A percentile compares a stretch with the other conserved stretches of the same genome.
phyloP scores from a whole-genome alignment of 139 green algal genomes.

The Tetraselmis chui region DNA sequence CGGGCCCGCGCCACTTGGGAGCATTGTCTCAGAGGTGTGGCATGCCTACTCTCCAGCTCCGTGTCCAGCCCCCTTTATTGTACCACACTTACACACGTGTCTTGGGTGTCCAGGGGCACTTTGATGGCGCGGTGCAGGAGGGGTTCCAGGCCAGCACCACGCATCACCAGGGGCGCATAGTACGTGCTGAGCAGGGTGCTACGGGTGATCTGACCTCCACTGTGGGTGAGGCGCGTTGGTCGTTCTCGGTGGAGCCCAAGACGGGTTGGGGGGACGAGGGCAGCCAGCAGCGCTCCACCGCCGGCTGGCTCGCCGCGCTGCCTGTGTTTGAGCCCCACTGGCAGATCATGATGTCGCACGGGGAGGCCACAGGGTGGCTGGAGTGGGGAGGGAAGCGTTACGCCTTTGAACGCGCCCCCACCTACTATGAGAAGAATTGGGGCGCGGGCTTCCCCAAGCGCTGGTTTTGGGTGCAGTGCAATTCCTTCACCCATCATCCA shows the following conservation, averaged over 20 bases:
- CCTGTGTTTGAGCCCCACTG: constrained; percentile 96
- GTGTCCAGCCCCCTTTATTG: too few species aligned
- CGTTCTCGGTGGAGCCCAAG: constrained; percentile 50
- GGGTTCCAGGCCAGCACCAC: constrained; percentile 68
- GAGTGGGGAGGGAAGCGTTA: constrained; percentile 74
- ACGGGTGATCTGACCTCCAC: constrained; percentile 38
- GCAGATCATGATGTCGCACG: constrained; percentile 32
- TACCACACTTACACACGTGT: too few species aligned
- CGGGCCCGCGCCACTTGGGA: constrained; percentile 2
- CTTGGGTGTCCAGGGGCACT: constrained; percentile 37
- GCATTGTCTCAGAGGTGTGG: constrained; percentile 20
- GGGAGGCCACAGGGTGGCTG: constrained; percentile 71
- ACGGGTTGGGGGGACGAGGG: constrained; percentile 67
- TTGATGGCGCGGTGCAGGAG: constrained; percentile 43
- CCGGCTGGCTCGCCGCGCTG: constrained; percentile 86
- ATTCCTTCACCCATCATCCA: too few species aligned
- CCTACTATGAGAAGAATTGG: constrained; percentile 93
- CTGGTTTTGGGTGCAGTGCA: constrained; percentile 94
- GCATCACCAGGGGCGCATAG: constrained; percentile 58
- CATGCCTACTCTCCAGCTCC: too few species aligned
- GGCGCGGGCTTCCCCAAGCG: constrained; percentile 86
- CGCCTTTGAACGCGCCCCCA: constrained; percentile 42
- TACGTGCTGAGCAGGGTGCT: constrained; percentile 42
- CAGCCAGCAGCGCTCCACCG: constrained; percentile 63
- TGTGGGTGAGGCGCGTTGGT: constrained; percentile 51